Conservation (phyloP, 192 early-diverging fungal genomes). For the Oehlia diaphana region DNA sequence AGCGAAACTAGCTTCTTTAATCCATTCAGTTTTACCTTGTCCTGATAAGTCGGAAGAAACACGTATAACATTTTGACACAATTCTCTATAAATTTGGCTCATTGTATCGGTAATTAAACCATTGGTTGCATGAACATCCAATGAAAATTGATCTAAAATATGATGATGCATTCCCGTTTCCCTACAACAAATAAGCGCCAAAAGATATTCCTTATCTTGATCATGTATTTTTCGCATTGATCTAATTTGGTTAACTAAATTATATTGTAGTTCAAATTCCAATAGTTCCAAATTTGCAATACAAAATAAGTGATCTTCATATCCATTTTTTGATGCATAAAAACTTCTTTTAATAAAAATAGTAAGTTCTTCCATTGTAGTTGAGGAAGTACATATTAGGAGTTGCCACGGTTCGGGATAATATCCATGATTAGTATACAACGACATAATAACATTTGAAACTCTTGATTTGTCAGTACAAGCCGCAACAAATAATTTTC, state of each 20-base stretch:
- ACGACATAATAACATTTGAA: constrained; percentile 24
- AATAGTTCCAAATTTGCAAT: constrained; percentile 27
- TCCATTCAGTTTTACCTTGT: constrained; percentile 31
- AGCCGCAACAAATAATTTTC: constrained; percentile 28
- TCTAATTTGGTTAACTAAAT: constrained; percentile 21
- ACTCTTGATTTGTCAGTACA: constrained; percentile 16
- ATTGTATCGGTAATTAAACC: constrained; percentile 5
- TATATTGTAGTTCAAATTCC: constrained; percentile 22
- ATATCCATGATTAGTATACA: constrained; percentile 23
- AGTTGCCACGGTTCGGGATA: constrained; percentile 28
- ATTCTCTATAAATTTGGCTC: not conserved
- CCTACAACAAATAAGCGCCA: constrained; percentile 21
- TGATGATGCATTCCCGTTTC: constrained; percentile 26
- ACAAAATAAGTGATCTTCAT: constrained; percentile 25
- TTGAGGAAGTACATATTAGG: constrained; percentile 20
- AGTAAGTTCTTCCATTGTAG: constrained; percentile 23
- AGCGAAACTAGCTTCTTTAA: not conserved
- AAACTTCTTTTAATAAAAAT: constrained; percentile 26
- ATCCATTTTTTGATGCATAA: constrained; percentile 18
- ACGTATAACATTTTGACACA: constrained; percentile 19
- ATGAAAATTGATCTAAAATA: constrained; percentile 26
- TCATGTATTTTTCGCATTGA: too few relatives aligned
- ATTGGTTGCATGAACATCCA: constrained; percentile 2
- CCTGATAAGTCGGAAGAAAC: constrained; percentile 23
- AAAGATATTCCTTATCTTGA: not conserved